Evolutionary conservation across 352 stramenopile species (phyloP).

Genomic region (Pythium guiyangense): DNA sequence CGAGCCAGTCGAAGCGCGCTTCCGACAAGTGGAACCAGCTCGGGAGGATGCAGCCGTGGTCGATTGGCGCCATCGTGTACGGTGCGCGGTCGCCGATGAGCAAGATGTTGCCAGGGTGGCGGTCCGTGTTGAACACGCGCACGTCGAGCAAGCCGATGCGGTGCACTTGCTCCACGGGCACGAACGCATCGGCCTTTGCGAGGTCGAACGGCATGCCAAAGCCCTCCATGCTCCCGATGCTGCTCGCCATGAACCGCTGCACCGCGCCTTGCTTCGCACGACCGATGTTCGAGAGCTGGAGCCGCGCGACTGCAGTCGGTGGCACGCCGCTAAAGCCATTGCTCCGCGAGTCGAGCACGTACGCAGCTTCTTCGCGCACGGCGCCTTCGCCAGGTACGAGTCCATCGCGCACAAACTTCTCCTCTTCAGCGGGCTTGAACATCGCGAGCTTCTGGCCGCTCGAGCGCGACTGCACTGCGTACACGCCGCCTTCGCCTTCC

Average conservation of each 20-base stretch:
- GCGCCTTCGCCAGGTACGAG: constrained; percentile 64
- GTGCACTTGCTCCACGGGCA: constrained; percentile 74
- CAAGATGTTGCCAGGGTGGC: constrained; percentile 78
- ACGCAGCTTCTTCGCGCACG: constrained; percentile 69
- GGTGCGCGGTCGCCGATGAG: constrained; percentile 71
- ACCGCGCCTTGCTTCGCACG: constrained; percentile 62
- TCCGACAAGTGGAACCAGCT: constrained; percentile 80
- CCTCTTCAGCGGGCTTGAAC: constrained; percentile 79
- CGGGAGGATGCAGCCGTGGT: constrained; percentile 74
- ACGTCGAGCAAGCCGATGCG: constrained; percentile 79
- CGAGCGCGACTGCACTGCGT: constrained; percentile 59
- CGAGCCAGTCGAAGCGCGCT: constrained; percentile 77
- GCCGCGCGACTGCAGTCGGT: constrained; percentile 58
- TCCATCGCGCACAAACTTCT: constrained; percentile 72
- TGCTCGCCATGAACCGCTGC: constrained; percentile 78
- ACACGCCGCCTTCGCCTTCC: constrained; percentile 69
- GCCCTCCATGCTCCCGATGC: constrained; percentile 74
- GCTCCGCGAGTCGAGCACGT: constrained; percentile 60
- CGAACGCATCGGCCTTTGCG: constrained; percentile 50
- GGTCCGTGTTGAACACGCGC: constrained; percentile 84
- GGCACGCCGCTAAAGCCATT: constrained; percentile 77
- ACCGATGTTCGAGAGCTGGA: constrained; percentile 43
- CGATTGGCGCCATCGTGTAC: constrained; percentile 77
- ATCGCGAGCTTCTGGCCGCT: constrained; percentile 75
- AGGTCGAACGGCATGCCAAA: constrained; percentile 77